These are phyloP conservation scores for Hypoxylon sp. DNA, from an alignment of 2,329 filamentous ascomycete species.

Conservation along the genomic window DNA sequence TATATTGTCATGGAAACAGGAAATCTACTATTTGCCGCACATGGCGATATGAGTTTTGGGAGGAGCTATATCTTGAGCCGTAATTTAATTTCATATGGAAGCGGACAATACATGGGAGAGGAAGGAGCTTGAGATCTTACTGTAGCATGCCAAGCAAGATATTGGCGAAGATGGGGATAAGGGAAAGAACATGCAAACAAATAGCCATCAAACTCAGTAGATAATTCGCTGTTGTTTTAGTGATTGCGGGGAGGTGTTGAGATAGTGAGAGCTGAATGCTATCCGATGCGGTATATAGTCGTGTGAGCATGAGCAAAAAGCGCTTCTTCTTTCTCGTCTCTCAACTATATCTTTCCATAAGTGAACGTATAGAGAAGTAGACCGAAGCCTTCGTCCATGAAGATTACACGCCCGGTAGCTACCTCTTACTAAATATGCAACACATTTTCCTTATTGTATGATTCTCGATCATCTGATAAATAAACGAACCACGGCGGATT, in stretches of 20 bases:
- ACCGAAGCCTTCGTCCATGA: not conserved
- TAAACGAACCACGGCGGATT: not conserved
- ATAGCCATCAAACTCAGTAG: not conserved
- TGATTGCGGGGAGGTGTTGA: not conserved
- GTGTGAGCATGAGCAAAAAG: not conserved
- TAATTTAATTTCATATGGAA: not conserved
- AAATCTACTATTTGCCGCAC: not conserved
- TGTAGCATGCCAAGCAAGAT: not conserved
- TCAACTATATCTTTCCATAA: not conserved
- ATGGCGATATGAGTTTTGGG: not conserved
- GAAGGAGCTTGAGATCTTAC: constrained; percentile 2
- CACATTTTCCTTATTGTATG: not conserved
- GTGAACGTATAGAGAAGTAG: not conserved
- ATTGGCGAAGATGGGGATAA: not conserved
- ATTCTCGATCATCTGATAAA: not conserved
- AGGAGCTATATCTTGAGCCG: not conserved
- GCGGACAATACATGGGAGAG: not conserved
- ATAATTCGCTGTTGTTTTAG: not conserved
- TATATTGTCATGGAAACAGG: not conserved
- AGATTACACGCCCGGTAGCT: not conserved
- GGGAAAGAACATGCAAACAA: not conserved
- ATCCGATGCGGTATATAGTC: not conserved
- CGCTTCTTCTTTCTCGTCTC: not conserved
- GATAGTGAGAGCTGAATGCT: not conserved
- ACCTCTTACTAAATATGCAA: not conserved